Conservation (phyloP, 306 rosid species). For the Sicyos edulis region DNA sequence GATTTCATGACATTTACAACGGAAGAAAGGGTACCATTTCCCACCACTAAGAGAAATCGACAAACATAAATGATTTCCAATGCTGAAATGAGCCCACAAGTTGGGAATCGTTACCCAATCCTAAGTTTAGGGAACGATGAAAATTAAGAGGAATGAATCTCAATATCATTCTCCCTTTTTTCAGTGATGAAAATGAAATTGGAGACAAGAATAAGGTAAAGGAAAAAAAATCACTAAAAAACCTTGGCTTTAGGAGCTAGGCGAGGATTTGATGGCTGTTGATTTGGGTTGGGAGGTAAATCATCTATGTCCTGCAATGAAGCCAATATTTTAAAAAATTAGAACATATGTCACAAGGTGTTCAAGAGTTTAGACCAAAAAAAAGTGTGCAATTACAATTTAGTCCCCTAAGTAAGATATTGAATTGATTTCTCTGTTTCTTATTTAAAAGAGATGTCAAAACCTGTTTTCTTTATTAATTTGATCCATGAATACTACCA, state of each 20-base stretch:
- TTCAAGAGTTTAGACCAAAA: background rate
- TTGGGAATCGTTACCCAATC: background rate
- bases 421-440: background rate
- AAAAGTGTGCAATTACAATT: background rate
- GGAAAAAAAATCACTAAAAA: background rate
- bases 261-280: constrained; percentile 66
- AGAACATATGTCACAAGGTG: constrained; percentile 15
- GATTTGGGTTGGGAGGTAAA: constrained; percentile 65
- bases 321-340: constrained; percentile 23
- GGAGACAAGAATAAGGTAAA: background rate
- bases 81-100: background rate
- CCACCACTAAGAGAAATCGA: background rate
- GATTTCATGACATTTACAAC: background rate
- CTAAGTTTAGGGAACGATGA: background rate
- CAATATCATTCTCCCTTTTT: background rate
- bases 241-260: constrained; percentile 65
- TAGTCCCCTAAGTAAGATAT: background rate
- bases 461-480: background rate
- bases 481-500: background rate
- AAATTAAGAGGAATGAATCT: background rate
- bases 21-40: background rate
- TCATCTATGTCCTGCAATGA: constrained; percentile 65
- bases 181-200: background rate
- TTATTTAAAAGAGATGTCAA: background rate
- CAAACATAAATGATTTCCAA: background rate